Percentiles rank a stretch among this genome's conserved stretches.
phyloP scores from a whole-genome alignment of 1,284 basidiomycete species.

The Malassezia dermatis region DNA sequence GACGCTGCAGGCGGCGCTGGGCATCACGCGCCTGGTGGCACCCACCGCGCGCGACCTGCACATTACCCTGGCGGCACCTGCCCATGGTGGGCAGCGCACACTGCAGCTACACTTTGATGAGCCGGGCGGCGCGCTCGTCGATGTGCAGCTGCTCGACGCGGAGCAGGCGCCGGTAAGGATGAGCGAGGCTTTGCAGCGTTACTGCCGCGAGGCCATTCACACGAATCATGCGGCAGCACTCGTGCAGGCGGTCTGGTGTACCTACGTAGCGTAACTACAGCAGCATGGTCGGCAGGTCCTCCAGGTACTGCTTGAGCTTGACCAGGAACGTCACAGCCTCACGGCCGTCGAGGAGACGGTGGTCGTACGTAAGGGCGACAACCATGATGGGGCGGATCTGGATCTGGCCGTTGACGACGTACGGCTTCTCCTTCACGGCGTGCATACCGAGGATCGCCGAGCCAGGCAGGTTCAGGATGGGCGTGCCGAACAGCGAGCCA shows the following conservation, averaged over 20 bases:
- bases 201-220: slow-evolving; percentile 1
- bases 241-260: slow-evolving; percentile 12
- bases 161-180: neutral
- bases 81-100: neutral
- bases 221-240: slow-evolving; percentile 10
- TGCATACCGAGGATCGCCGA: slow-evolving; percentile 93
- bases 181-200: neutral
- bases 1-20: slow-evolving; percentile 10
- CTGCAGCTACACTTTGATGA: slow-evolving; percentile 9
- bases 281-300: slow-evolving; percentile 45
- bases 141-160: slow-evolving; percentile 1
- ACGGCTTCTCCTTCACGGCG: slow-evolving; percentile 83
- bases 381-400: slow-evolving; percentile 96
- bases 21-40: slow-evolving; percentile 1
- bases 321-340: slow-evolving; percentile 97
- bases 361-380: slow-evolving; percentile 74
- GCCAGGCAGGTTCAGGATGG: slow-evolving; percentile 86
- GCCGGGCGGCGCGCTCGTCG: slow-evolving; percentile 5
- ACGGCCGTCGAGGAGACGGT: slow-evolving; percentile 85
- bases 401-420: slow-evolving; percentile 59
- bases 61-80: neutral
- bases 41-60: slow-evolving; percentile 5
- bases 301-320: slow-evolving; percentile 52
- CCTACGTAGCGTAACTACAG: slow-evolving; percentile 21
- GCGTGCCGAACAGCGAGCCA: slow-evolving; percentile 89